Evolutionary conservation across 2,329 filamentous ascomycete species (phyloP), one percentile per base, ranked within the genome.

Genomic region (Trichoderma asperellum): DNA sequence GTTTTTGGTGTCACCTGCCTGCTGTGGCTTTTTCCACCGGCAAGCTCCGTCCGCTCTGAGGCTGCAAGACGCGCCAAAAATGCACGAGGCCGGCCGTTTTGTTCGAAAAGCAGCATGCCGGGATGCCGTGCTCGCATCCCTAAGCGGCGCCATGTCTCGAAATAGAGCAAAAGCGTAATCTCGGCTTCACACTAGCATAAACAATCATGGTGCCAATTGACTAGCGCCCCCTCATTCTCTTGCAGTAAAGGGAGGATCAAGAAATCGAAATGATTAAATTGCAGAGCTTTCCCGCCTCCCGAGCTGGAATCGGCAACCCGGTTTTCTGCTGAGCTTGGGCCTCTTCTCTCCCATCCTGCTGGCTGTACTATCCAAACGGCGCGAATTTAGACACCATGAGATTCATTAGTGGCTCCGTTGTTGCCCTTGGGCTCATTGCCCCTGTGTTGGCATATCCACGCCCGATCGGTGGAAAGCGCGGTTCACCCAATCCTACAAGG

Each of bases 401-500:
- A 40, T 65, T 66, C 60, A 55, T 10, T 3, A 34, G 37, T 5
- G 40, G 40, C 49, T 55, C 66, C 5, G 32, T 68, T 29, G 29
- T 70, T 29, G 59, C 69, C 53, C 43, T 71, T 34, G 68, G 67
- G 55, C 61, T 70, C 14, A 52, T 37, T 24, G 68, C 49, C 14
- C 61, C 67, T 59, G 60, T 52, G n/a, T 43, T 71, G 34, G 70
- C 61, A 27, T 43, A 32, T 16, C 70, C 70, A 35, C 57, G 55
- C 10, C 40, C 68, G 12, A 34, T 1, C 24, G 53, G 24, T n/a
- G 49, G 35, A 37, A 34, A 63, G 7, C 43, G 34, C 4, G 47
- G 34, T n/a, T 49, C 66, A n/a, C 71, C 71, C 37, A 62, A 64
- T 34, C 72, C 80, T 5, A 78, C 84, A 69, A 81, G 88, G 73